A percentile compares a stretch with the other conserved stretches of the same genome.
Conservation (phyloP, 176 grass and related monocot species). For the sorghum (Sorghum bicolor) region DNA sequence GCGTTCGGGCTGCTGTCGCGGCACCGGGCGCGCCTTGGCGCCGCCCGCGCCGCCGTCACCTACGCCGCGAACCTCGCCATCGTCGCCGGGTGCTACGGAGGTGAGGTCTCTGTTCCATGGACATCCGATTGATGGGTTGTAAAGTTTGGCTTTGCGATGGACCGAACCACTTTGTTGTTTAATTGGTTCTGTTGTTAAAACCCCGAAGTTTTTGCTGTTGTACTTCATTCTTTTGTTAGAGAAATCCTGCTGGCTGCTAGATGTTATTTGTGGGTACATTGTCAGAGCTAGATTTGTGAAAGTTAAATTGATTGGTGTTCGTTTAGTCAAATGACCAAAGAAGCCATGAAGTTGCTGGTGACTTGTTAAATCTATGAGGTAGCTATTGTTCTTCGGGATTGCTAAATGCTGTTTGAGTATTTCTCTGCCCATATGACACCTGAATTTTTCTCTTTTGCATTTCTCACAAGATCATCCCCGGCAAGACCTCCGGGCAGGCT, state of each 20-base stretch:
- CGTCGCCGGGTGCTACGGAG: constrained; percentile 66
- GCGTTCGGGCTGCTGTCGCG: constrained; percentile 56
- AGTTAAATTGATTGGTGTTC: not conserved
- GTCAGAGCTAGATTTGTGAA: not conserved
- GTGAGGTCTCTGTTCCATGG: constrained; percentile 33
- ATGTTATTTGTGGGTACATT: not conserved
- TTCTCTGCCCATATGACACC: not conserved
- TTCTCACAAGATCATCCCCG: not conserved
- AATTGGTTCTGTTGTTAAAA: not conserved
- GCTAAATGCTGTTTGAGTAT: not conserved
- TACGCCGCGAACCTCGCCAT: constrained; percentile 71
- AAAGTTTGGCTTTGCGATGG: not conserved
- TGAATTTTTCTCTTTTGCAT: not conserved
- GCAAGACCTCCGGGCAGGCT: not conserved
- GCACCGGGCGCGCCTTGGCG: constrained; percentile 57
- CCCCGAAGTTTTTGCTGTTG: not conserved
- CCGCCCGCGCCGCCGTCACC: constrained; percentile 24
- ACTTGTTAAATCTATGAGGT: not conserved
- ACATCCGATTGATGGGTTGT: not conserved
- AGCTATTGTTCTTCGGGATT: not conserved
- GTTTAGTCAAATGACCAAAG: not conserved
- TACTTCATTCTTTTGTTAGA: not conserved
- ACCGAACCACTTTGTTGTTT: not conserved
- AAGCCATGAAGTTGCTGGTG: not conserved
- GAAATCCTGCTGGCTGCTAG: not conserved